Conservation (phyloP, 2,329 filamentous ascomycete species). For the Aspergillus sp. region DNA sequence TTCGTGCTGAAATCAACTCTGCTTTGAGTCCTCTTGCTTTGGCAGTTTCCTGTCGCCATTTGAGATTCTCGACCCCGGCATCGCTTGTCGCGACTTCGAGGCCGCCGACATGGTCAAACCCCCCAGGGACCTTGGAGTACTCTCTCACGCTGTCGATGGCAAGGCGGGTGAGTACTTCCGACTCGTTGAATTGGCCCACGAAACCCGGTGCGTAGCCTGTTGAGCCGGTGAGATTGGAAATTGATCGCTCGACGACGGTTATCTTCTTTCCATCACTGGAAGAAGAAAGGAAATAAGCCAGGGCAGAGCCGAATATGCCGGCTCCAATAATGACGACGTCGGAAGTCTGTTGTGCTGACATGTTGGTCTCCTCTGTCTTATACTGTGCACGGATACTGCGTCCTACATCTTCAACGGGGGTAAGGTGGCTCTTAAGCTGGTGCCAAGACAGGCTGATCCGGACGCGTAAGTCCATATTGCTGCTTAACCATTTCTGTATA, state of each 20-base stretch:
- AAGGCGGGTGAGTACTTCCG: conserved; percentile 28
- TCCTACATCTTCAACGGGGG: not conserved
- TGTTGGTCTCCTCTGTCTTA: not conserved
- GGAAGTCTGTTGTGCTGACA: not conserved
- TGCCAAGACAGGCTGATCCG: not conserved
- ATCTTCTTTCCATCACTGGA: conserved; percentile 17
- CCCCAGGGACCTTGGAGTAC: conserved; percentile 27
- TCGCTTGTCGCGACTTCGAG: conserved; percentile 25
- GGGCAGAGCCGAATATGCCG: conserved; percentile 36
- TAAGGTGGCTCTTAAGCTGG: not conserved
- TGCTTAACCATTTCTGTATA: not conserved
- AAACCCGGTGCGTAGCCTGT: conserved; percentile 37
- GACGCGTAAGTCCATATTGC: not conserved
- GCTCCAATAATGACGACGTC: conserved; percentile 29
- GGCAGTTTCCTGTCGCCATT: conserved; percentile 19
- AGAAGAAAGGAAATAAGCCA: conserved; percentile 32
- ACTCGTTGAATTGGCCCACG: conserved; percentile 37
- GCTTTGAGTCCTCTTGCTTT: conserved; percentile 24
- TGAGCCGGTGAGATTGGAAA: conserved; percentile 27
- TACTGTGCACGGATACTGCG: too few species aligned
- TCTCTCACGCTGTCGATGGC: conserved; percentile 32
- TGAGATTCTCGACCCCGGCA: conserved; percentile 20
- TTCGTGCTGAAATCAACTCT: conserved; percentile 23
- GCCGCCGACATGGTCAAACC: conserved; percentile 28
- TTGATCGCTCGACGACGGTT: conserved; percentile 28